Evolutionary conservation across 495 filamentous ascomycete genomes (phyloP).

Genomic region (Lasiosphaeriaceae sp.): DNA sequence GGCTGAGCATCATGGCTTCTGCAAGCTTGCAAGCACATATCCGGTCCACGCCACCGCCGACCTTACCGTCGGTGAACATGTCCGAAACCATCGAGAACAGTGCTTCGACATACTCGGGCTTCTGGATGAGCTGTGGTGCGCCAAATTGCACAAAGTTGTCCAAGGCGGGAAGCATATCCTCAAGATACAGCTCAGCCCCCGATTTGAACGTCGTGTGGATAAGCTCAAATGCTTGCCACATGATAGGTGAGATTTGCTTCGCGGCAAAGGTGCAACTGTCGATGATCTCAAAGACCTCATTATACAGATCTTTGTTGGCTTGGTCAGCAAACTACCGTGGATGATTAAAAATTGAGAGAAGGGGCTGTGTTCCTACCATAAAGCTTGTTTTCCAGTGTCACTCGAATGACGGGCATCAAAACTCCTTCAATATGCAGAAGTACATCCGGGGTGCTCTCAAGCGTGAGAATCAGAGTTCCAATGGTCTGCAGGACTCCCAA

Average conservation of each 20-base stretch:
- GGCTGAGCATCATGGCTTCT: slow-evolving; percentile 92
- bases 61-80: slow-evolving; percentile 71
- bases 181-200: slow-evolving; percentile 94
- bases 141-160: slow-evolving; percentile 97
- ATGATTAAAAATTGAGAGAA: neutral
- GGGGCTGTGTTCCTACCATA: slow-evolving; percentile 52
- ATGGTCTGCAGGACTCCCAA: slow-evolving; percentile 96
- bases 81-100: slow-evolving; percentile 78
- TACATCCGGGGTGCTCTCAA: slow-evolving; percentile 95
- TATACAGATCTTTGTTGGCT: slow-evolving; percentile 72
- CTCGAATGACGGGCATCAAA: slow-evolving; percentile 91
- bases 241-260: slow-evolving; percentile 88
- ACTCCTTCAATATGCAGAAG: slow-evolving; percentile 90
- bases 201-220: slow-evolving; percentile 97
- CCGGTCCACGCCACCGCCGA: slow-evolving; percentile 80
- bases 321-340: neutral
- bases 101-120: slow-evolving; percentile 79
- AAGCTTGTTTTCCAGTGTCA: slow-evolving; percentile 95
- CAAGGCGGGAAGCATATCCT: slow-evolving; percentile 96
- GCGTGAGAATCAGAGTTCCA: slow-evolving; percentile 90
- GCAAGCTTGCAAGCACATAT: slow-evolving; percentile 99
- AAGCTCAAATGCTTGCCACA: slow-evolving; percentile 97
- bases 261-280: slow-evolving; percentile 99
- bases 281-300: slow-evolving; percentile 98
- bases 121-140: slow-evolving; percentile 69